Conservation (phyloP, 2,329 filamentous ascomycete species). For the Phaeosphaeriaceae sp. region DNA sequence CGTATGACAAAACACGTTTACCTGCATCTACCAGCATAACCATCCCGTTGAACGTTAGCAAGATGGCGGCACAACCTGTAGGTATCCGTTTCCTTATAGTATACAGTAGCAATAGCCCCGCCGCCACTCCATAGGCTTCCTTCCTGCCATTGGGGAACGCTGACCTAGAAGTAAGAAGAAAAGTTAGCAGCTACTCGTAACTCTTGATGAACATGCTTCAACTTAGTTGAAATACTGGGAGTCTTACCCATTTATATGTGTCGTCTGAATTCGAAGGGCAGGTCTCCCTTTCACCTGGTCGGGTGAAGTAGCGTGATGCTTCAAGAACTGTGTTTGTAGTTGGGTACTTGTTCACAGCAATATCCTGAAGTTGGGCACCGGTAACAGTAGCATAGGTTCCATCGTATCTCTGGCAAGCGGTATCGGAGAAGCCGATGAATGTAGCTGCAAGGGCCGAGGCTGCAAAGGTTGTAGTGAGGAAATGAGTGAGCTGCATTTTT, state of each 20-base stretch:
- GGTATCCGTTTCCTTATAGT: slow-evolving; percentile 12
- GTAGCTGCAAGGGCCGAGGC: background rate
- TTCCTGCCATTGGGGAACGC: background rate
- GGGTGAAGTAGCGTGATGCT: background rate
- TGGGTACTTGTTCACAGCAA: background rate
- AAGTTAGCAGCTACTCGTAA: background rate
- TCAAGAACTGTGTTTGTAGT: background rate
- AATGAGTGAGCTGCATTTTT: background rate
- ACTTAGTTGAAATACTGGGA: background rate
- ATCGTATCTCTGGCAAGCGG: background rate
- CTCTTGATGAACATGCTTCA: background rate
- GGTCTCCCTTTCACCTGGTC: background rate
- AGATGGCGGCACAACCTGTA: slow-evolving; percentile 2
- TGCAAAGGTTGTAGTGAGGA: background rate
- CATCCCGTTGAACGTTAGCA: slow-evolving; percentile 1
- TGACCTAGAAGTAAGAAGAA: background rate
- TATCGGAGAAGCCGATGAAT: background rate
- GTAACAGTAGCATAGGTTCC: background rate
- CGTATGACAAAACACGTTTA: background rate
- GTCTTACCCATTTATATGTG: slow-evolving; percentile 1
- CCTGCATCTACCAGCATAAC: background rate
- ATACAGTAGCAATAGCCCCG: slow-evolving; percentile 3
- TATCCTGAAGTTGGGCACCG: background rate
- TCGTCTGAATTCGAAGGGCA: background rate
- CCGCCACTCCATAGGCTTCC: background rate